These are phyloP conservation scores for Raphidocelis subcapitata DNA, from an alignment of 139 green algal genomes.

Conservation along the genomic window DNA sequence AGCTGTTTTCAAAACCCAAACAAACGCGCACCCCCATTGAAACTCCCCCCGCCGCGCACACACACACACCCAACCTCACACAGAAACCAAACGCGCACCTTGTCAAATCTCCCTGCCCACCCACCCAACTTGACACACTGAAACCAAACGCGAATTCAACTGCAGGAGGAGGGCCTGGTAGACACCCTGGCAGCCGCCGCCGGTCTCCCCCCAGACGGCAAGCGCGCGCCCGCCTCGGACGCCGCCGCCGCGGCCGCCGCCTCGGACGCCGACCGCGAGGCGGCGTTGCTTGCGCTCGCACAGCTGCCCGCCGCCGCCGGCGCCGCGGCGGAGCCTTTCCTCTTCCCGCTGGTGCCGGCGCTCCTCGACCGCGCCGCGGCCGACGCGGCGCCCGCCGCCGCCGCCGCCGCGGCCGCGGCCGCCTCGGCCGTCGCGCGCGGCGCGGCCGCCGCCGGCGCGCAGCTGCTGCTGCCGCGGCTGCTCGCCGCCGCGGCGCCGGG, in stretches of 20 bases:
- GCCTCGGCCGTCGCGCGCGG: not conserved
- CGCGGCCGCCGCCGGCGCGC: too few relatives aligned
- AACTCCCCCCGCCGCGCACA: too few relatives aligned
- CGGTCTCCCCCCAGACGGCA: not conserved
- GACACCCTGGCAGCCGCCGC: too few relatives aligned
- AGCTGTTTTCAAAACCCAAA: too few relatives aligned
- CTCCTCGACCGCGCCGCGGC: conserved; percentile 67
- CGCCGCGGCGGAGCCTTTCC: conserved; percentile 61
- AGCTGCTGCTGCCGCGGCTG: not conserved
- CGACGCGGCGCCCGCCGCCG: conserved; percentile 45
- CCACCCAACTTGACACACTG: too few relatives aligned
- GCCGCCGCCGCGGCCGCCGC: not conserved
- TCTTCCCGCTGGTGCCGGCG: conserved; percentile 56
- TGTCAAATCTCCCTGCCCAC: too few relatives aligned
- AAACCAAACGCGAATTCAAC: too few relatives aligned
- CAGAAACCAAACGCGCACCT: too few relatives aligned
- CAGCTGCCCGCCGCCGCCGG: conserved; percentile 43
- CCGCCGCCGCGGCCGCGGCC: conserved; percentile 1
- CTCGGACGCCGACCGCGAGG: conserved; percentile 34
- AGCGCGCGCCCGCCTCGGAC: too few relatives aligned
- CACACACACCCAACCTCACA: too few relatives aligned
- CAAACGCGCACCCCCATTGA: too few relatives aligned
- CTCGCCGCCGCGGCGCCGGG: conserved; percentile 11
- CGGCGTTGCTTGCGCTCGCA: conserved; percentile 35
- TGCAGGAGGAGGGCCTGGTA: too few relatives aligned